These are phyloP conservation scores for Epichloe gansuensis DNA, from an alignment of 2,329 filamentous ascomycete genomes.

Conservation along the genomic window DNA sequence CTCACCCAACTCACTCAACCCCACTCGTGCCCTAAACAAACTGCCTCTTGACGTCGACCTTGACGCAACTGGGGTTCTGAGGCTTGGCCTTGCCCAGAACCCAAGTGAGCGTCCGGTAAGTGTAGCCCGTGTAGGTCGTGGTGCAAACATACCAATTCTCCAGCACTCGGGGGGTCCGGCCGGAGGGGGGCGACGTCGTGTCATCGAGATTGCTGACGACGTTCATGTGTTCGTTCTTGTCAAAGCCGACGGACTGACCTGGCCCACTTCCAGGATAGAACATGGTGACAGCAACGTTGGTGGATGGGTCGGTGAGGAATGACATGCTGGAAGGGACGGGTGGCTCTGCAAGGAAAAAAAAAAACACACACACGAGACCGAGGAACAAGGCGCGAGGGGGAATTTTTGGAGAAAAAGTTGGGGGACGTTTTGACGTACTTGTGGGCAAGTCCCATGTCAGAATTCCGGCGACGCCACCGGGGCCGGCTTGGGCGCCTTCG, in stretches of 20 bases:
- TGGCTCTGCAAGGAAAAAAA: background rate
- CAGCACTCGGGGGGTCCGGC: constrained; percentile 1
- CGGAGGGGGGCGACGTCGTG: constrained; percentile 4
- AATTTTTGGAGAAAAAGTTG: no score
- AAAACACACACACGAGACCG: no score
- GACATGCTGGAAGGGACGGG: constrained; percentile 5
- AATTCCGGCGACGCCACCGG: constrained; percentile 5
- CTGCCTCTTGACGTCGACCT: constrained; percentile 10
- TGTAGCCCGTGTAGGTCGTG: constrained; percentile 9
- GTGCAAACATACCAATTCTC: constrained; percentile 11
- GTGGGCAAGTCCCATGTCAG: constrained; percentile 7
- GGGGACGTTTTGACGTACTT: background rate
- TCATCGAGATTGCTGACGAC: constrained; percentile 11
- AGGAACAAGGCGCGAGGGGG: no score
- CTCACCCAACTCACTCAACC: background rate
- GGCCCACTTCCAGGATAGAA: constrained; percentile 9
- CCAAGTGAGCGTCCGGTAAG: constrained; percentile 10
- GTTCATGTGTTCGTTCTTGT: constrained; percentile 6
- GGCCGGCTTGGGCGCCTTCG: constrained; percentile 3
- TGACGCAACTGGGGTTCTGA: constrained; percentile 14
- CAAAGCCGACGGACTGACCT: constrained; percentile 14
- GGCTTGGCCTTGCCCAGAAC: constrained; percentile 7
- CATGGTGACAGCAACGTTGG: constrained; percentile 11
- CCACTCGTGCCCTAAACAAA: constrained; percentile 4
- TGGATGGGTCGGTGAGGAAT: constrained; percentile 7